phyloP scores from a whole-genome alignment of 2,329 filamentous ascomycete species.

The Phoma sp. region DNA sequence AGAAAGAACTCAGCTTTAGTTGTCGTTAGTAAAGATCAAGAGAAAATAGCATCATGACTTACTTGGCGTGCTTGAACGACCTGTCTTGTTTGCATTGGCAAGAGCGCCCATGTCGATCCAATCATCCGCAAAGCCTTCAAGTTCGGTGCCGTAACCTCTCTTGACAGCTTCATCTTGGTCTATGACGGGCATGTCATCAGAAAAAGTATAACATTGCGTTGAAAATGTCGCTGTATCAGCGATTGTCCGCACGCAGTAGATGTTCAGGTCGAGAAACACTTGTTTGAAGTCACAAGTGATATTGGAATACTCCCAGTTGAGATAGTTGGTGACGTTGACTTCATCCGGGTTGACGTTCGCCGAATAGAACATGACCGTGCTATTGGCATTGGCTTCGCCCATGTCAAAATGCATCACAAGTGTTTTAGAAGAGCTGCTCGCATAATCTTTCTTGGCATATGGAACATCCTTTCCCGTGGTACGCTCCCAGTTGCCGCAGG shows the following conservation, averaged over 20 bases:
- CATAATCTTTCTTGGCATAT: not conserved
- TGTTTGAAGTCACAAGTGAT: not conserved
- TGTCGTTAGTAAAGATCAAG: not conserved
- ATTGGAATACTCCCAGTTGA: not conserved
- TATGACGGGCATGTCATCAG: not conserved
- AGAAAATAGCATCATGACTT: not conserved
- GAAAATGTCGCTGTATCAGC: not conserved
- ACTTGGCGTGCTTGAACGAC: not conserved
- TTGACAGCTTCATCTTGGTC: not conserved
- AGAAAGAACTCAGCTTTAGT: not conserved
- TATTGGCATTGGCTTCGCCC: not conserved
- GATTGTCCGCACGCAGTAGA: not conserved
- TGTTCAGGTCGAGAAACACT: not conserved
- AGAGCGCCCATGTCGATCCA: conserved; percentile 1
- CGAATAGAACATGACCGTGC: not conserved
- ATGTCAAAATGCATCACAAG: not conserved
- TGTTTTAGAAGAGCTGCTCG: not conserved
- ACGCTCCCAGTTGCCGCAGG: not conserved
- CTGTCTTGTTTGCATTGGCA: not conserved
- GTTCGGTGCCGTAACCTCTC: not conserved
- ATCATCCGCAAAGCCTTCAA: not conserved
- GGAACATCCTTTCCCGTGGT: not conserved
- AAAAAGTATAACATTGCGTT: not conserved
- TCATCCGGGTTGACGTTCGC: not conserved
- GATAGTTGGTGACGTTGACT: not conserved